Base-by-base conservation (phyloP, 1,139 yeast species). In the Hyphopichia wangnamkhiaoensis region DNA sequence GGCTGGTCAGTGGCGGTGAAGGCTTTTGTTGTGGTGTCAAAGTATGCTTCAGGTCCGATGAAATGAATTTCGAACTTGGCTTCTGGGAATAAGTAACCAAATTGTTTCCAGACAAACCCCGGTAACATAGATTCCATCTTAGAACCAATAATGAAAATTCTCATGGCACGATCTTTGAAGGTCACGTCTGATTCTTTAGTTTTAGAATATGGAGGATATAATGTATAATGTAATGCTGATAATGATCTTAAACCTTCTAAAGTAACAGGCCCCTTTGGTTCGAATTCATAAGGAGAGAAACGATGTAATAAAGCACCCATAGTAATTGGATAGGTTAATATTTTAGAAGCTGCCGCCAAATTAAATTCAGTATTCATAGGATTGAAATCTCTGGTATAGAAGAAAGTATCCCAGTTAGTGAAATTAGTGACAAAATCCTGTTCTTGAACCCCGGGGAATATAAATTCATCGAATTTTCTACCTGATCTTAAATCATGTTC, bases 301-400 rank as follows among this genome's bases (percentile, higher is more conserved):
- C 84, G 85, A 63, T 91, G 94, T 53, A 93, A 65, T 18, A 89
- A 64, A 1, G 95, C 80, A 10, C 89, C 96, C 43, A 93, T 84
- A 5, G 98, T 90, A 44, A 89, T 68, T 32, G 98, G 98, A 62
- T 90, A 93, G 36, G 95, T 86, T 58, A 93, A 76, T 75, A 93
- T 87, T 61, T 94, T 93, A 20, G 98, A 89, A 27, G 91, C 93
- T 2, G 95, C 95, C 0, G 98, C 98, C 57, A 91, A 71, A 63
- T 91, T 95, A 68, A 88, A 93, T 61, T 91, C 97, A 10, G 96
- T 87, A 62, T 93, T 96, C 98, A 93, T 91, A 5, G 98, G 91
- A 54, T 82, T 84, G 61, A 89, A 93, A 54, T 86, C 88, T 61
- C 98, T 77, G 0, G 98, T 93, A 63, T 93, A 93, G 59, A 93